phyloP scores from a whole-genome alignment of 2,329 filamentous ascomycete species.

The Stemphylium vesicarium region DNA sequence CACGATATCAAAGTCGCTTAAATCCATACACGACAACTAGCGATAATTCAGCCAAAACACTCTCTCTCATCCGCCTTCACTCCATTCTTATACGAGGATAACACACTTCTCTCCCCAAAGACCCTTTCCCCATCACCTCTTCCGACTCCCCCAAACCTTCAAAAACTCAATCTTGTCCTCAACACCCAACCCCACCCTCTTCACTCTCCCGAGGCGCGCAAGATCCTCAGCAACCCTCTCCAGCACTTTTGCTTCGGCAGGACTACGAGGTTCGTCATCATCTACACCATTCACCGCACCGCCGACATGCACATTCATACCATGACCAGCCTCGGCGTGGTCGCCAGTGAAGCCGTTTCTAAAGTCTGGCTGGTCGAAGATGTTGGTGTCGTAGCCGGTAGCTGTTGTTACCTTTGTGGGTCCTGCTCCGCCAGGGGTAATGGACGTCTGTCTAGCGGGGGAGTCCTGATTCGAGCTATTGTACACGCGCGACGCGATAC shows the following conservation, averaged over 20 bases:
- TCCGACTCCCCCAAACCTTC: constrained; percentile 66
- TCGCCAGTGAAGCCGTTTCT: constrained; percentile 23
- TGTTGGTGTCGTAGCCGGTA: constrained; percentile 40
- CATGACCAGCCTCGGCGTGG: constrained; percentile 21
- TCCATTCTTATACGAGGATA: too few relatives aligned
- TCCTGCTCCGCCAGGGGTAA: background rate
- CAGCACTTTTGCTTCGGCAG: constrained; percentile 70
- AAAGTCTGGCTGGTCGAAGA: constrained; percentile 40
- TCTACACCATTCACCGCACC: background rate
- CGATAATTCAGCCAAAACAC: too few relatives aligned
- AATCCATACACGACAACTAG: too few relatives aligned
- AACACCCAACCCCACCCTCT: constrained; percentile 83
- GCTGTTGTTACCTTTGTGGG: constrained; percentile 20
- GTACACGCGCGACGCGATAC: constrained; percentile 78
- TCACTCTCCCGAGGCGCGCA: constrained; percentile 85
- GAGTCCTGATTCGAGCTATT: constrained; percentile 39
- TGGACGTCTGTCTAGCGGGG: constrained; percentile 12
- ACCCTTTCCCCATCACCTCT: constrained; percentile 14
- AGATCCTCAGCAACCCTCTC: constrained; percentile 84
- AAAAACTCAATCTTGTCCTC: constrained; percentile 85
- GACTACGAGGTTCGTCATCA: constrained; percentile 29
- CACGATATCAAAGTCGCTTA: too few relatives aligned
- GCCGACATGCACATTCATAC: constrained; percentile 24
- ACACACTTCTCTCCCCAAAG: too few relatives aligned
- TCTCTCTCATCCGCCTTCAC: too few relatives aligned